Conservation (phyloP, 2,329 filamentous ascomycete species). For the Epichloe hybrida region DNA sequence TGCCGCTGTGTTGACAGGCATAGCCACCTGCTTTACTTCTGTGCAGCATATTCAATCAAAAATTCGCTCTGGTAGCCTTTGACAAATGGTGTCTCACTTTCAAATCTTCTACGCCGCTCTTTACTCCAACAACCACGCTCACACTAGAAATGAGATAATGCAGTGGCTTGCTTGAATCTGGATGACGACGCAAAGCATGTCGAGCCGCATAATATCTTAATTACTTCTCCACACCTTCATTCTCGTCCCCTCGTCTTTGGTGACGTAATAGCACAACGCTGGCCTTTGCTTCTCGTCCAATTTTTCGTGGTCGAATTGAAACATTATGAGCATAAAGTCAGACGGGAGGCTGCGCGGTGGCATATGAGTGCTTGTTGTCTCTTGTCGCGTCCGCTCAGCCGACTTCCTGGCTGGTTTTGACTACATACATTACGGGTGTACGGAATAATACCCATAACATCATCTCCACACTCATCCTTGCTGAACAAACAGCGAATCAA, state of each 20-base stretch:
- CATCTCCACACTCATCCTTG: slow-evolving; percentile 1
- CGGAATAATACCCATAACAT: not conserved
- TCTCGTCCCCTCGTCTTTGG: not conserved
- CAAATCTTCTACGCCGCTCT: not conserved
- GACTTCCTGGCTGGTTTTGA: not conserved
- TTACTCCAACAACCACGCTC: not conserved
- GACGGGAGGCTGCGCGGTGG: not conserved
- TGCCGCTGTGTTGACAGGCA: not conserved
- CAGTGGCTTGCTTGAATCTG: not conserved
- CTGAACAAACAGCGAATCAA: not conserved
- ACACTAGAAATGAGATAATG: not conserved
- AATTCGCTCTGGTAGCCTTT: not conserved
- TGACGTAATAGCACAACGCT: not conserved
- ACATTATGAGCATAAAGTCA: not conserved
- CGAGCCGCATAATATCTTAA: slow-evolving; percentile 1
- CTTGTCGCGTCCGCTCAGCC: not conserved
- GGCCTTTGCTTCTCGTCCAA: not conserved
- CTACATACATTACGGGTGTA: not conserved
- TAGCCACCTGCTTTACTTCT: not conserved
- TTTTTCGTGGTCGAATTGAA: not conserved
- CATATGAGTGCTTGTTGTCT: not conserved
- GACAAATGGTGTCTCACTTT: not conserved
- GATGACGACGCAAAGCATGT: not conserved
- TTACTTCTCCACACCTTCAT: not conserved
- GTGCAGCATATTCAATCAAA: not conserved